Evolutionary conservation across 768 basidiomycete genomes (phyloP), one percentile per base, ranked within the genome.

Genomic region (Psilocybe sp.): DNA sequence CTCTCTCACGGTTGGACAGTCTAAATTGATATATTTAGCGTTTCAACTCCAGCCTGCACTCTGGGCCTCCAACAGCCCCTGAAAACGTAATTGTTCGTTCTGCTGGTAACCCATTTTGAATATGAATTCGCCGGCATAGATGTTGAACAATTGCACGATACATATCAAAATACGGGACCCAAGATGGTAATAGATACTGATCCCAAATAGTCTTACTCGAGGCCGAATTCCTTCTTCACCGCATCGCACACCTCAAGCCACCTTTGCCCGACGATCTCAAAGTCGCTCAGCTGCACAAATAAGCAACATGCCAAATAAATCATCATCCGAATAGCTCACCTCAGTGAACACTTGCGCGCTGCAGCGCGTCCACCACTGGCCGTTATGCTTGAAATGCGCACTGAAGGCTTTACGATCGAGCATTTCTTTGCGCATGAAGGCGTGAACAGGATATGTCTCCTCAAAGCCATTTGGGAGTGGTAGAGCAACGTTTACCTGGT

Each of bases 321-420:
- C n/a, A 7, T 28, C 3, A 28, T 28, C 23, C 23, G 23, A 28
- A 3, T 28, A 7, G 50, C 65, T 6, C 14, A 78, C 76, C 66
- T 78, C 75, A 47, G 66, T 74, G 63, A 65, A 80, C 0, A 80
- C 61, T 50, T 80, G 78, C 2, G 71, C 71, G 50, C 76, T 75
- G 46, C 69, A 71, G 16, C 78, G 64, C 0, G 69, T 69, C 77
- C 77, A 78, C 76, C 77, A 79, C 14, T 54, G 54, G 0, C 63
- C 64, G 41, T 73, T 67, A 46, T 76, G 72, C 40, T 68, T 63
- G 48, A 65, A 76, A 35, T 60, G 53, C 1, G 64, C 59, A 1
- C 67, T 62, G 52, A 60, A 75, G 3, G 67, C 64, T 20, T 77
- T 75, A 28, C 67, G 54, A 4, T 69, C 66, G 3, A 64, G 42